phyloP scores from a whole-genome alignment of 75 land plant genomes.

The Cryptomeria japonica region DNA sequence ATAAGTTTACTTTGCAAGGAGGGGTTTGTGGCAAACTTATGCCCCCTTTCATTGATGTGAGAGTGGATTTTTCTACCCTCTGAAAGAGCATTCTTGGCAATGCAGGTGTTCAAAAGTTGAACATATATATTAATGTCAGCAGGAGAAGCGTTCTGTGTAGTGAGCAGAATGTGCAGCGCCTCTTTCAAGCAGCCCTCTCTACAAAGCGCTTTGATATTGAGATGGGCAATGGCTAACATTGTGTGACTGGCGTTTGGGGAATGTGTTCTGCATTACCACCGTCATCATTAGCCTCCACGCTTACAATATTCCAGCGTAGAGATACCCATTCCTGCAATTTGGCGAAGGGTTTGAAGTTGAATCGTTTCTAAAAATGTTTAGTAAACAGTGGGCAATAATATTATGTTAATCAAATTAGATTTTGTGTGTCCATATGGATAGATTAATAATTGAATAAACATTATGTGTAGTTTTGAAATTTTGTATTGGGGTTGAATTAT shows the following conservation, averaged over 20 bases:
- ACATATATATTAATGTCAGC: background rate
- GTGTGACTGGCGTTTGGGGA: background rate
- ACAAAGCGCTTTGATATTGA: background rate
- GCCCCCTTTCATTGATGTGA: background rate
- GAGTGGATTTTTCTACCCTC: constrained; percentile 15
- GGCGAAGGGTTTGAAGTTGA: too few species aligned
- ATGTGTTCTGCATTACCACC: background rate
- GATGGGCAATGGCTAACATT: background rate
- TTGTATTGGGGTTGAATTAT: too few species aligned
- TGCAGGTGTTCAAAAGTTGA: background rate
- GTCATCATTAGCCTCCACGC: background rate
- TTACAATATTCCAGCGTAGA: too few species aligned
- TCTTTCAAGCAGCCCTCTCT: background rate
- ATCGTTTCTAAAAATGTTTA: too few species aligned
- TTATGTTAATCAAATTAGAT: too few species aligned
- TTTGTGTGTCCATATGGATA: too few species aligned
- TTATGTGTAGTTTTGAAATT: too few species aligned
- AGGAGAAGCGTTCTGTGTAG: background rate
- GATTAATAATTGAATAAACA: too few species aligned
- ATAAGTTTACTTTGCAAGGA: constrained; percentile 5
- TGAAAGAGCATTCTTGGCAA: background rate
- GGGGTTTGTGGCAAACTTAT: background rate
- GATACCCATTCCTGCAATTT: too few species aligned
- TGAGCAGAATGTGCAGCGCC: background rate
- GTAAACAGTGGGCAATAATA: background rate